Evolutionary conservation across 2,329 filamentous ascomycete genomes (phyloP).

Genomic region (Eurotiales sp.): DNA sequence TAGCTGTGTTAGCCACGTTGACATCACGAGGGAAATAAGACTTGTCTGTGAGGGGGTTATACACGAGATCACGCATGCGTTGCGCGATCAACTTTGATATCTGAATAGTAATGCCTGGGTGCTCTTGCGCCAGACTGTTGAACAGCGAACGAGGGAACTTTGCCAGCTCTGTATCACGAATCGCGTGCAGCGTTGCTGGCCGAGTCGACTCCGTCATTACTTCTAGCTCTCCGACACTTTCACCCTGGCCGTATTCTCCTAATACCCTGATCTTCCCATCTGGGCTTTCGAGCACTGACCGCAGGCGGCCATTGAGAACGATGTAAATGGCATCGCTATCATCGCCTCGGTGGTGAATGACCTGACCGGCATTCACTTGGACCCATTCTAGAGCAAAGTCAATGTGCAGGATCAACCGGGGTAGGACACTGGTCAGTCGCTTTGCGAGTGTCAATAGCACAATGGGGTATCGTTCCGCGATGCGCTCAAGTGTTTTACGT

Average conservation of each 20-base stretch:
- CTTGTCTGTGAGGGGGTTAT: slow-evolving; percentile 65
- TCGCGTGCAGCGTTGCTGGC: slow-evolving; percentile 90
- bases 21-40: slow-evolving; percentile 59
- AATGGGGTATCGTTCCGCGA: slow-evolving; percentile 88
- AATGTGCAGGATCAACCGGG: slow-evolving; percentile 87
- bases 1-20: slow-evolving; percentile 52
- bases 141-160: slow-evolving; percentile 95
- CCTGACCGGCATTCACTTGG: slow-evolving; percentile 90
- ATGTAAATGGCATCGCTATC: slow-evolving; percentile 99
- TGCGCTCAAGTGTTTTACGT: slow-evolving; percentile 76
- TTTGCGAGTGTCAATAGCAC: slow-evolving; percentile 95
- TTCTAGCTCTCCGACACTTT: slow-evolving; percentile 95
- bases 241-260: slow-evolving; percentile 92
- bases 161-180: slow-evolving; percentile 91
- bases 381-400: slow-evolving; percentile 99
- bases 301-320: slow-evolving; percentile 85
- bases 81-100: slow-evolving; percentile 98
- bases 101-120: slow-evolving; percentile 97
- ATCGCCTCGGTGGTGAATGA: slow-evolving; percentile 88
- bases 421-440: slow-evolving; percentile 81
- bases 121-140: slow-evolving; percentile 94
- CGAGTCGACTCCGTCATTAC: slow-evolving; percentile 91
- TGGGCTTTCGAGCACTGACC: slow-evolving; percentile 76
- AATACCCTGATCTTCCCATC: slow-evolving; percentile 80
- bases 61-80: slow-evolving; percentile 78